Conservation (phyloP, 2,329 filamentous ascomycete genomes). For the Rutstroemia sydowiana region DNA sequence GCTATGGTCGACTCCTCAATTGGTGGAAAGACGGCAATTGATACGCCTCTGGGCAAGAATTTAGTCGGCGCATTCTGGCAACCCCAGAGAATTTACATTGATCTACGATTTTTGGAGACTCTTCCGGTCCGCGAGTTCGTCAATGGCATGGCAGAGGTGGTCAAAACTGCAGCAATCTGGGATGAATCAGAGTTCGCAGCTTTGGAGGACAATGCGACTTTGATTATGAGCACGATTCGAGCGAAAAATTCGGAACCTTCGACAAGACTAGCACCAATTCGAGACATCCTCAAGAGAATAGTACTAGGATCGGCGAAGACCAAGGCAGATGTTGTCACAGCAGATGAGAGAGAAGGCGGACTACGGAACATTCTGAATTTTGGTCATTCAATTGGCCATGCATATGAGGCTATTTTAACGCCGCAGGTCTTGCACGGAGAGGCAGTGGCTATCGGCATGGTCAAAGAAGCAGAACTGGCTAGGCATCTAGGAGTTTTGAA, state of each 20-base stretch:
- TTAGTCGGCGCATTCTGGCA: constrained; percentile 96
- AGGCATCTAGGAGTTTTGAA: constrained; percentile 80
- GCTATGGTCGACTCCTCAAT: constrained; percentile 99
- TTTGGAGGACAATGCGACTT: constrained; percentile 72
- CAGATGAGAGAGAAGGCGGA: constrained; percentile 89
- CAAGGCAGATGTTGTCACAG: constrained; percentile 90
- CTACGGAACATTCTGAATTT: constrained; percentile 94
- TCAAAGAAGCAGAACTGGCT: constrained; percentile 91
- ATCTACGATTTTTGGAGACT: constrained; percentile 84
- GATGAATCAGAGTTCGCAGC: constrained; percentile 78
- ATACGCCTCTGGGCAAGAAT: constrained; percentile 94
- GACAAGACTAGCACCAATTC: constrained; percentile 61
- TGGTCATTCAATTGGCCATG: constrained; percentile 95
- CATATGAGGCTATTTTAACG: constrained; percentile 89
- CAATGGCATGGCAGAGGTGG: constrained; percentile 97
- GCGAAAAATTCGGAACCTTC: constrained; percentile 44
- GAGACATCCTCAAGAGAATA: constrained; percentile 59
- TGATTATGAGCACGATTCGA: constrained; percentile 67
- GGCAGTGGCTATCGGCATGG: constrained; percentile 95
- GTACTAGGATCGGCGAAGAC: constrained; percentile 86
- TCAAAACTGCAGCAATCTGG: constrained; percentile 97
- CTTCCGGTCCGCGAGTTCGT: constrained; percentile 88
- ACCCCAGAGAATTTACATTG: constrained; percentile 87
- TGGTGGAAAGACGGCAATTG: constrained; percentile 96
- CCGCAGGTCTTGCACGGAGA: constrained; percentile 95